Evolutionary conservation across 2,329 filamentous ascomycete genomes (phyloP).

Genomic region (Claviceps africana): DNA sequence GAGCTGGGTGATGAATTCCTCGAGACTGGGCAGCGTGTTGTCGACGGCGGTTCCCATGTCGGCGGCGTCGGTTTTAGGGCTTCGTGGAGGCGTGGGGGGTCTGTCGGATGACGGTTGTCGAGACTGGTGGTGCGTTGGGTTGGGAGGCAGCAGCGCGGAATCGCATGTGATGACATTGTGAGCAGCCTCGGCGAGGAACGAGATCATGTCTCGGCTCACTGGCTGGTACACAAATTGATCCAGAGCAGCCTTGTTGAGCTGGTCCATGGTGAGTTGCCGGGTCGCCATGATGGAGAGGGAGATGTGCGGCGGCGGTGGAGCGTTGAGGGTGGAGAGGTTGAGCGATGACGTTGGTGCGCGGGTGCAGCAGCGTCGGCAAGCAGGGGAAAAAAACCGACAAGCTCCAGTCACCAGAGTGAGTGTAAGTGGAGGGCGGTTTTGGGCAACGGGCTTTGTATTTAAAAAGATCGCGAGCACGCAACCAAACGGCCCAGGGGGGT

Average conservation of each 20-base stretch:
- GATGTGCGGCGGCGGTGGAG: not conserved
- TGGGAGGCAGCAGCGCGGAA: conserved; percentile 37
- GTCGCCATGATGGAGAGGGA: conserved; percentile 28
- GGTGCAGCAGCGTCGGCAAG: conserved; percentile 3
- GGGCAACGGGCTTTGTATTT: not conserved
- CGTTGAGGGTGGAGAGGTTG: not conserved
- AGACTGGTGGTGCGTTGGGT: conserved; percentile 15
- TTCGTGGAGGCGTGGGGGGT: conserved; percentile 37
- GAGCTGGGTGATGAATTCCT: conserved; percentile 82
- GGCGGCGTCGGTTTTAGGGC: conserved; percentile 33
- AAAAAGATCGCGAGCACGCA: not conserved
- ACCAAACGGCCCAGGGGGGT: not conserved
- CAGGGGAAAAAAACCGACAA: conserved; percentile 1
- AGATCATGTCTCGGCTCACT: conserved; percentile 63
- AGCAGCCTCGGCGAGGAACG: conserved; percentile 61
- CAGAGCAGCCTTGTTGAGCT: conserved; percentile 60
- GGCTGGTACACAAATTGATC: conserved; percentile 69
- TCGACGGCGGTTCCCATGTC: conserved; percentile 24
- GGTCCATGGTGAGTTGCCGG: conserved; percentile 32
- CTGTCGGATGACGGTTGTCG: conserved; percentile 11
- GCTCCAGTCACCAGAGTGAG: no score
- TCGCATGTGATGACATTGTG: conserved; percentile 72
- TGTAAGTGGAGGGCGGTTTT: conserved; percentile 4
- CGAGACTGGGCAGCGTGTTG: conserved; percentile 58
- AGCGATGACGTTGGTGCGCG: not conserved